phyloP scores from a whole-genome alignment of 2,329 filamentous ascomycete genomes.

The Periconia macrospinosa region DNA sequence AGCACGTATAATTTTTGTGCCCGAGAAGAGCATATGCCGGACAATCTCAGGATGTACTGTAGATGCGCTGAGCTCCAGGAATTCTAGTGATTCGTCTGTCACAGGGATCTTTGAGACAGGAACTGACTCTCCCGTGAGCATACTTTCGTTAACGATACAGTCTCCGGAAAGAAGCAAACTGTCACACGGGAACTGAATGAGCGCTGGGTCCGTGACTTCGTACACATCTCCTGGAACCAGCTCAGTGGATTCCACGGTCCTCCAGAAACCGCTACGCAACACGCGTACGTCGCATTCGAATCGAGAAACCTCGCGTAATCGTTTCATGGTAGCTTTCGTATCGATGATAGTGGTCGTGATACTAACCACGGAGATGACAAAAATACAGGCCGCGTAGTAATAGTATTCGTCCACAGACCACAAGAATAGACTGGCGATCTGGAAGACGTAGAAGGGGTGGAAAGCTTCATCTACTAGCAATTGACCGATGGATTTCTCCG shows the following conservation, averaged over 20 bases:
- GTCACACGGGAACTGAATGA: constrained; percentile 88
- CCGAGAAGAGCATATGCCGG: constrained; percentile 88
- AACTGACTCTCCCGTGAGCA: constrained; percentile 96
- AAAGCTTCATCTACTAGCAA: constrained; percentile 93
- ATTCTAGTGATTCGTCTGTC: constrained; percentile 74
- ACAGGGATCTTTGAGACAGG: constrained; percentile 91
- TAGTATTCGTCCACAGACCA: constrained; percentile 98
- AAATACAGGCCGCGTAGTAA: constrained; percentile 95
- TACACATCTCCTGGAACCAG: constrained; percentile 95
- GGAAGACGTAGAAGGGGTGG: constrained; percentile 98
- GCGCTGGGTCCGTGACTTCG: constrained; percentile 89
- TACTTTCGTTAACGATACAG: constrained; percentile 98
- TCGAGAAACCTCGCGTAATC: constrained; percentile 84
- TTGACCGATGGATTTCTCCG: constrained; percentile 81
- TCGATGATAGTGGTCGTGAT: constrained; percentile 88
- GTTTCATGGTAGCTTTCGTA: constrained; percentile 88
- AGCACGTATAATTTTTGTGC: constrained; percentile 92
- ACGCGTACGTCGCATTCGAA: constrained; percentile 97
- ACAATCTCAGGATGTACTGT: constrained; percentile 82
- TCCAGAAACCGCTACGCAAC: constrained; percentile 93
- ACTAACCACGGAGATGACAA: constrained; percentile 89
- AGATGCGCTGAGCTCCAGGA: constrained; percentile 76
- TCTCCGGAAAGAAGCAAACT: constrained; percentile 89
- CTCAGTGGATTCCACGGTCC: constrained; percentile 81
- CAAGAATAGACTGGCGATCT: constrained; percentile 87